Percentiles rank a stretch among this genome's conserved stretches.
Evolutionary conservation across 2,329 filamentous ascomycete species (phyloP).

Genomic region (Nannizziopsis barbatae): DNA sequence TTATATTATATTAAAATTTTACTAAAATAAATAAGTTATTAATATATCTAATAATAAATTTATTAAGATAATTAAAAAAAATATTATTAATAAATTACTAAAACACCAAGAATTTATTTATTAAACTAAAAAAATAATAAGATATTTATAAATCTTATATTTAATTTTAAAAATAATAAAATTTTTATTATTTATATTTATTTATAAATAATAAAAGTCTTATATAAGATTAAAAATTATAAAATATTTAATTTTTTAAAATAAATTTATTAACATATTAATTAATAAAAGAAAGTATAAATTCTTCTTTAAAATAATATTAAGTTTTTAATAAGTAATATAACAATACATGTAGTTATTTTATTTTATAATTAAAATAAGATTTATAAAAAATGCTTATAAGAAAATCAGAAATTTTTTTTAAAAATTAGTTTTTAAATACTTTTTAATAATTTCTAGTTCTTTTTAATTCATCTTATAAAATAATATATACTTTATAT

Average conservation of each 20-base stretch:
- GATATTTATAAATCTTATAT: not conserved
- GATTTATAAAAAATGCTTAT: not conserved
- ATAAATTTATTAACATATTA: not conserved
- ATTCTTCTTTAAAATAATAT: not conserved
- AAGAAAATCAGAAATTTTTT: not conserved
- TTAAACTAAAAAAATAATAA: not conserved
- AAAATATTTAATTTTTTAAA: not conserved
- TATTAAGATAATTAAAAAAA: constrained; percentile 1
- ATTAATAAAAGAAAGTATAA: not conserved
- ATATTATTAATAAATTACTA: not conserved
- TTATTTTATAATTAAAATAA: not conserved
- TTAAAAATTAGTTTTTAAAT: not conserved
- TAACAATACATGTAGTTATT: not conserved
- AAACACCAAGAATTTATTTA: not conserved
- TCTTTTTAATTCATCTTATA: not conserved
- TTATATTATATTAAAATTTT: not conserved
- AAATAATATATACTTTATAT: not conserved
- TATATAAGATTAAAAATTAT: not conserved
- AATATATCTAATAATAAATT: not conserved
- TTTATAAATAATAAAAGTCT: not conserved
- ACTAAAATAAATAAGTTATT: constrained; percentile 5
- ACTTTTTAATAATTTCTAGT: not conserved
- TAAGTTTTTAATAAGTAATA: not conserved
- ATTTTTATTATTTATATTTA: not conserved
- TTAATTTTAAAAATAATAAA: not conserved